Evolutionary conservation across 805 yeast species (phyloP).

Genomic region (Schwanniomyces vanrijiae): DNA sequence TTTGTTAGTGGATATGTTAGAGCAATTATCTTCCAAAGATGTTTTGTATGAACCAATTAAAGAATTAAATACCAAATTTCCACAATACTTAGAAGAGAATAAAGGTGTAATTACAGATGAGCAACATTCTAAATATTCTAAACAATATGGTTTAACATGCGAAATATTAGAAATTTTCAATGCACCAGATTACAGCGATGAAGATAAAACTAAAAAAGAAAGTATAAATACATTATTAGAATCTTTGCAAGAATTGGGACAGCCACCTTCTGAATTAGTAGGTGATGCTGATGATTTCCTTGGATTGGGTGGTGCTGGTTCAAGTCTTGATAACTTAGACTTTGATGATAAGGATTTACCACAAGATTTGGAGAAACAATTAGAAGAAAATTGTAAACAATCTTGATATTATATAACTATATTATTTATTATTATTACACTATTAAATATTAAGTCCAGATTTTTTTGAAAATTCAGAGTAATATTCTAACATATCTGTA

Average conservation of each 20-base stretch:
- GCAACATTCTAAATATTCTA: conserved; percentile 53
- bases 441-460: conserved; percentile 29
- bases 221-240: conserved; percentile 61
- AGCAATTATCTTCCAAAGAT: conserved; percentile 80
- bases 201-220: conserved; percentile 42
- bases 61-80: conserved; percentile 72
- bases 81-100: conserved; percentile 64
- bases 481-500: conserved; percentile 78
- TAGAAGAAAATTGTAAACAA: conserved; percentile 61
- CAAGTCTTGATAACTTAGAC: conserved; percentile 39
- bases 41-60: conserved; percentile 86
- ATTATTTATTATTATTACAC: not conserved
- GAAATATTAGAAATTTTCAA: conserved; percentile 70
- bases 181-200: conserved; percentile 57
- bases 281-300: conserved; percentile 54
- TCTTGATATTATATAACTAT: conserved; percentile 8
- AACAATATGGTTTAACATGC: conserved; percentile 62
- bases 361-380: conserved; percentile 48
- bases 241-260: conserved; percentile 69
- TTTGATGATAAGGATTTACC: conserved; percentile 56
- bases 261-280: conserved; percentile 76
- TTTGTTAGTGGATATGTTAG: conserved; percentile 69
- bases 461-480: conserved; percentile 51
- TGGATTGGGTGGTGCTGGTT: conserved; percentile 38
- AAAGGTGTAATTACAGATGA: conserved; percentile 42